These are phyloP conservation scores for Colletotrichum navitas DNA, from an alignment of 2,329 filamentous ascomycete species.

Conservation along the genomic window DNA sequence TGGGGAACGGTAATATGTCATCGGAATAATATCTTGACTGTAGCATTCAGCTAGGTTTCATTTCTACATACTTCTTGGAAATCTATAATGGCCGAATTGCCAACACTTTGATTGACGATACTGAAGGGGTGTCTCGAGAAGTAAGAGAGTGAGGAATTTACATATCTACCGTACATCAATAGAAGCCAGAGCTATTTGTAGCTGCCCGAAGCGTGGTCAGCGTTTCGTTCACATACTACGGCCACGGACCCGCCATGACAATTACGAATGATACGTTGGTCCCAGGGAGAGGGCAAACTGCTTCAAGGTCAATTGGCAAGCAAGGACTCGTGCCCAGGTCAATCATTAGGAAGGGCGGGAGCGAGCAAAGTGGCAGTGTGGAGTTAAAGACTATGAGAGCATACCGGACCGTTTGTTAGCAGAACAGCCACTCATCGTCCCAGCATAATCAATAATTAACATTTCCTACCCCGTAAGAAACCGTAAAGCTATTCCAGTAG, in stretches of 20 bases:
- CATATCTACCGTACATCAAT: too few relatives aligned
- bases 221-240: not conserved
- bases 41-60: not conserved
- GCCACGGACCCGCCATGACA: not conserved
- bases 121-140: not conserved
- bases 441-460: not conserved
- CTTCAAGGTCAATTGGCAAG: not conserved
- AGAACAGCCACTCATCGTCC: not conserved
- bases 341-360: not conserved
- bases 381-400: not conserved
- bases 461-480: not conserved
- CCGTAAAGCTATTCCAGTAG: not conserved
- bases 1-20: constrained; percentile 7
- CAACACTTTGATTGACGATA: not conserved
- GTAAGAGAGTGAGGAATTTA: too few relatives aligned
- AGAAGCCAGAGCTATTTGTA: not conserved
- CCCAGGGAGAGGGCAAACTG: not conserved
- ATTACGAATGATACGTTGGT: not conserved
- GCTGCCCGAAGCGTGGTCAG: not conserved
- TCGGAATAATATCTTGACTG: not conserved
- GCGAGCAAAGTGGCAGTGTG: not conserved
- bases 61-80: not conserved
- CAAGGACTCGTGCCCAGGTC: not conserved
- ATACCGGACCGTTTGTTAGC: not conserved
- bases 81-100: too few relatives aligned